Evolutionary conservation across 2,329 filamentous ascomycete genomes (phyloP).

Genomic region (Paraphoma sp.): DNA sequence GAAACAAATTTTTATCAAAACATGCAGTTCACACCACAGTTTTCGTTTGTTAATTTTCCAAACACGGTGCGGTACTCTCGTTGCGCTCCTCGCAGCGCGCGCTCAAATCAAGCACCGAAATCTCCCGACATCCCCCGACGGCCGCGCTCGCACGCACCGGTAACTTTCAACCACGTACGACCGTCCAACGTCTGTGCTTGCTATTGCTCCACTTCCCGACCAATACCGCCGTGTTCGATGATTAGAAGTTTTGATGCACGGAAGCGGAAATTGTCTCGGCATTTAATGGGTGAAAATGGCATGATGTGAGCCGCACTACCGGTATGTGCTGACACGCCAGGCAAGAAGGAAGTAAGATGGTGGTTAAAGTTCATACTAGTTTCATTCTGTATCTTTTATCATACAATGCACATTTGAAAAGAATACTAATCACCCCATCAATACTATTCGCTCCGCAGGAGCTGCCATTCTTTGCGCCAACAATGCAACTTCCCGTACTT

Average conservation of each 20-base stretch:
- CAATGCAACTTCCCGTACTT: background rate
- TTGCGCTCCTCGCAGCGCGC: background rate
- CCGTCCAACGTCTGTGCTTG: background rate
- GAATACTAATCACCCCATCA: background rate
- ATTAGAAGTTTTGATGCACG: background rate
- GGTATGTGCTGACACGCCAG: background rate
- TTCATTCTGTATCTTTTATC: slow-evolving; percentile 3
- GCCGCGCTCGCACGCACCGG: slow-evolving; percentile 4
- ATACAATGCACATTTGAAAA: slow-evolving; percentile 1
- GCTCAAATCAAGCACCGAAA: background rate
- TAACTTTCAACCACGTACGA: background rate
- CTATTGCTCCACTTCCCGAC: background rate
- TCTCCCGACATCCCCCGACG: slow-evolving; percentile 6
- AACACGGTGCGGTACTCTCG: background rate
- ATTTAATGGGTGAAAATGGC: background rate
- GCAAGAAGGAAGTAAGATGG: background rate
- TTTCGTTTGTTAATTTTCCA: background rate
- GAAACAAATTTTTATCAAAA: no score
- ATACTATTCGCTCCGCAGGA: background rate
- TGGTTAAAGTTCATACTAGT: slow-evolving; percentile 3
- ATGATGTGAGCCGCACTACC: background rate
- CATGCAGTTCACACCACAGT: background rate
- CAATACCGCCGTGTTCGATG: slow-evolving; percentile 5
- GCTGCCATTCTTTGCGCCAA: background rate
- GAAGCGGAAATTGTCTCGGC: slow-evolving; percentile 1